Evolutionary conservation across 1,139 yeast genomes (phyloP), one percentile per base, ranked within the genome.

Genomic region (Protomyces lactucae-debilis): DNA sequence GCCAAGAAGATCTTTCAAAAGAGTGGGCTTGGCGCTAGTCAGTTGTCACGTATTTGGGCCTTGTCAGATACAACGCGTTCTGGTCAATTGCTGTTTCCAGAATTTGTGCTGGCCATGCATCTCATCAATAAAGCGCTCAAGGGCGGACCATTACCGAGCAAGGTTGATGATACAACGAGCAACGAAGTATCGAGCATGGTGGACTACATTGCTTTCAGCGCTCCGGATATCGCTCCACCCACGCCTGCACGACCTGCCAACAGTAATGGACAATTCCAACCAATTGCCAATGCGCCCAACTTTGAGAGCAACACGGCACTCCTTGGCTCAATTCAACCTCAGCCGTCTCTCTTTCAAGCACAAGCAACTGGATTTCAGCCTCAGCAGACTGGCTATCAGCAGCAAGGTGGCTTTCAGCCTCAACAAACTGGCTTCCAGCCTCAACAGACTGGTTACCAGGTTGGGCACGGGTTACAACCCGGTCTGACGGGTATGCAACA

Each of bases 71-170:
- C 96, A 1, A 88, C 86, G 71, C 87, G 85, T 71, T 85, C 95
- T 3, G 98, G 98, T 0, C 82, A 85, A 56, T 80, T 93, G 67
- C 77, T 93, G 68, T 93, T 92, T 72, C 99, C 99, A 0, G 98
- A 93, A 74, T 93, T 93, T 78, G 96, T 96, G 12, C 80, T 92
- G 71, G 95, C 97, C 18, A 85, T 93, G 80, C 95, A 90, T 74
- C 80, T 93, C 69, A 91, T 97, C 73, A 88, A 89, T 69, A 76
- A 84, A 73, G 87, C 87, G 0, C 79, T 89, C 70, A 84, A 85
- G 71, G 96, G 97, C 32, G 88, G 86, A 66, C 78, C 86, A 1
- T 78, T 92, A 65, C 98, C 99, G 1, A 79, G 80, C 48, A 79
- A 79, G 36, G 77, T 93, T 68, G 96, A 95, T 25, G 83, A 83